Evolutionary conservation across 2,329 filamentous ascomycete species (phyloP).

Genomic region (Epichloe uncinata): DNA sequence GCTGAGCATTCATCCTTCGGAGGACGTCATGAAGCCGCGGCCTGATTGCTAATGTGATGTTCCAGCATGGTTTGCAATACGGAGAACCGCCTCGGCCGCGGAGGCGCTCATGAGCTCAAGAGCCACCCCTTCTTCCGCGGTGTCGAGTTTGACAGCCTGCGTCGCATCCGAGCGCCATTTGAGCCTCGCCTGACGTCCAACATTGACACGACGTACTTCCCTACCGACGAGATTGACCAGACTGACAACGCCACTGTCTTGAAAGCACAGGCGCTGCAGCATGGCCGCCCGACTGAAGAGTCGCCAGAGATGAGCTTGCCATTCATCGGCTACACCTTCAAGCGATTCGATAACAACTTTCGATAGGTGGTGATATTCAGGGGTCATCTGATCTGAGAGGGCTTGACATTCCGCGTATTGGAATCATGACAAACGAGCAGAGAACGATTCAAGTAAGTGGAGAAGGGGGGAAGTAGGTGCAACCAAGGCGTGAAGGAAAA

Average conservation of each 20-base stretch:
- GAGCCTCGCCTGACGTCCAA: slow-evolving; percentile 88
- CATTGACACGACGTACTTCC: slow-evolving; percentile 96
- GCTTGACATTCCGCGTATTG: background rate
- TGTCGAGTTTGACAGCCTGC: slow-evolving; percentile 86
- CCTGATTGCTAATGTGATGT: background rate
- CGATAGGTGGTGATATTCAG: slow-evolving; percentile 24
- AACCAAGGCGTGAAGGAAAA: background rate
- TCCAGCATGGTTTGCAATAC: slow-evolving; percentile 82
- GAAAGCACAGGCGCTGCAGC: slow-evolving; percentile 66
- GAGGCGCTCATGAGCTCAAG: slow-evolving; percentile 86
- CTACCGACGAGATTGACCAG: slow-evolving; percentile 95
- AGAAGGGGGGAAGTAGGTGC: background rate
- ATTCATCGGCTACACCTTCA: slow-evolving; percentile 59
- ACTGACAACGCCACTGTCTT: slow-evolving; percentile 82
- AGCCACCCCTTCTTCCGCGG: slow-evolving; percentile 91
- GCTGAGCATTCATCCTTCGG: slow-evolving; percentile 11
- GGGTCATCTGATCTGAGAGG: background rate
- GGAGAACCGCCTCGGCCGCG: slow-evolving; percentile 77
- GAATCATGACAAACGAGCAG: background rate
- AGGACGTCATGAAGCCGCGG: background rate
- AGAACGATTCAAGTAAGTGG: background rate
- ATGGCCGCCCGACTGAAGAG: slow-evolving; percentile 54
- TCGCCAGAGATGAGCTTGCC: slow-evolving; percentile 91
- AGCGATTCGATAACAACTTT: slow-evolving; percentile 75
- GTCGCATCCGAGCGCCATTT: slow-evolving; percentile 87